Conservation (phyloP, 1,284 basidiomycete genomes). For the Leccinum pallidistipes region DNA sequence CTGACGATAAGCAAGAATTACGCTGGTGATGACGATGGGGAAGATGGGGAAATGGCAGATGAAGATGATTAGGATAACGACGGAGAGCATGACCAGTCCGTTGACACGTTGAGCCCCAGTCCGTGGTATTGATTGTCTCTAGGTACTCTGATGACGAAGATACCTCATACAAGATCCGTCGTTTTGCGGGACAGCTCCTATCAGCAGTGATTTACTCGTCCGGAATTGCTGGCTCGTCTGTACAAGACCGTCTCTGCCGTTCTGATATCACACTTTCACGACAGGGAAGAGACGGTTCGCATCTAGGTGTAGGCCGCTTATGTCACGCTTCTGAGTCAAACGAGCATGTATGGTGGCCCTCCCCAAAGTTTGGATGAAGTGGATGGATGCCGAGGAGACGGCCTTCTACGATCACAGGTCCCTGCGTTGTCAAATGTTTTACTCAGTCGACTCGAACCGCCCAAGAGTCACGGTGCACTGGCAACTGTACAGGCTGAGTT, state of each 20-base stretch:
- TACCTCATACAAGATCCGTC: constrained; percentile 86
- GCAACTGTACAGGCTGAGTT: constrained; percentile 85
- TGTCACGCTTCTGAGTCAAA: constrained; percentile 78
- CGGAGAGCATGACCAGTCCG: constrained; percentile 71
- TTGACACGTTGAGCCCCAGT: background rate
- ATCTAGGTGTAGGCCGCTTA: constrained; percentile 93
- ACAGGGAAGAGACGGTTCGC: constrained; percentile 97
- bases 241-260: constrained; percentile 86
- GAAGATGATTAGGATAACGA: constrained; percentile 80
- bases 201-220: constrained; percentile 84
- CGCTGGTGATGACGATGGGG: constrained; percentile 74
- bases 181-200: constrained; percentile 90
- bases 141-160: constrained; percentile 98
- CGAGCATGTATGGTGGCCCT: constrained; percentile 66
- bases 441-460: constrained; percentile 78
- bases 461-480: constrained; percentile 66
- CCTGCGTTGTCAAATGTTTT: constrained; percentile 80
- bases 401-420: constrained; percentile 76
- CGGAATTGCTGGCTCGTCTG: constrained; percentile 78
- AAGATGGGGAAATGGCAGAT: constrained; percentile 82
- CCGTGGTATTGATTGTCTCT: constrained; percentile 9
- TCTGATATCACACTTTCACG: constrained; percentile 87
- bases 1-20: constrained; percentile 68
- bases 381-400: constrained; percentile 73
- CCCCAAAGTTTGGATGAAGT: constrained; percentile 53